Evolutionary conservation across 2,329 filamentous ascomycete species (phyloP).

Genomic region (Colletotrichum cereale): DNA sequence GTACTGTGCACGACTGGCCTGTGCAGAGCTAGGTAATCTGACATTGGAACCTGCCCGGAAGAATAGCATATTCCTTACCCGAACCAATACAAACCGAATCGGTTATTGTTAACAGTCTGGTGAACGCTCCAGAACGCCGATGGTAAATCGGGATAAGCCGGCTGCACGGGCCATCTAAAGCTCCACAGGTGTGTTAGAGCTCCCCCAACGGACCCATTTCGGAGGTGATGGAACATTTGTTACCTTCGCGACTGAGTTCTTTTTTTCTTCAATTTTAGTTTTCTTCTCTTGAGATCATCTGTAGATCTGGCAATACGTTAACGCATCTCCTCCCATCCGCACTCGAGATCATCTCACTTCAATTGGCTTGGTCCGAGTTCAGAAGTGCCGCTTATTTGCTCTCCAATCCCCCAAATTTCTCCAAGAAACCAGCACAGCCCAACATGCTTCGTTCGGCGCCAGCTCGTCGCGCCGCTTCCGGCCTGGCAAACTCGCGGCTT

Average conservation of each 20-base stretch:
- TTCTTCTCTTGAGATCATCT: constrained; percentile 3
- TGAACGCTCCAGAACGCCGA: too few relatives aligned
- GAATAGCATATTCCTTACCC: too few relatives aligned
- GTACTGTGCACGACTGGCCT: too few relatives aligned
- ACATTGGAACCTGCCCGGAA: too few relatives aligned
- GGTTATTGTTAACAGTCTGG: too few relatives aligned
- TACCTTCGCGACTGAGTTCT: constrained; percentile 12
- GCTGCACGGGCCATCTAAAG: not conserved
- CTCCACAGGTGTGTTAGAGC: not conserved
- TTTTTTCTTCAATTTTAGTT: constrained; percentile 10
- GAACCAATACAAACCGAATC: too few relatives aligned
- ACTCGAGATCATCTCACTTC: constrained; percentile 6
- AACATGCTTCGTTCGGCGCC: constrained; percentile 38
- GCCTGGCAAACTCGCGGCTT: constrained; percentile 38
- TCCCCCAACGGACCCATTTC: not conserved
- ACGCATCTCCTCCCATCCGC: not conserved
- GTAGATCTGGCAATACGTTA: constrained; percentile 4
- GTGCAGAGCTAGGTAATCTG: too few relatives aligned
- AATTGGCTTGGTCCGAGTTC: constrained; percentile 22
- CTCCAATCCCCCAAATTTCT: constrained; percentile 20
- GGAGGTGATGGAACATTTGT: constrained; percentile 8
- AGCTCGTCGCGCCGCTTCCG: constrained; percentile 39
- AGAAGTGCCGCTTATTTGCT: constrained; percentile 11
- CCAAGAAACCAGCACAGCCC: constrained; percentile 20
- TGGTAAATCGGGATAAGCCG: constrained; percentile 12